Evolutionary conservation across 2,329 filamentous ascomycete genomes (phyloP).

Genomic region (Alternaria atra): DNA sequence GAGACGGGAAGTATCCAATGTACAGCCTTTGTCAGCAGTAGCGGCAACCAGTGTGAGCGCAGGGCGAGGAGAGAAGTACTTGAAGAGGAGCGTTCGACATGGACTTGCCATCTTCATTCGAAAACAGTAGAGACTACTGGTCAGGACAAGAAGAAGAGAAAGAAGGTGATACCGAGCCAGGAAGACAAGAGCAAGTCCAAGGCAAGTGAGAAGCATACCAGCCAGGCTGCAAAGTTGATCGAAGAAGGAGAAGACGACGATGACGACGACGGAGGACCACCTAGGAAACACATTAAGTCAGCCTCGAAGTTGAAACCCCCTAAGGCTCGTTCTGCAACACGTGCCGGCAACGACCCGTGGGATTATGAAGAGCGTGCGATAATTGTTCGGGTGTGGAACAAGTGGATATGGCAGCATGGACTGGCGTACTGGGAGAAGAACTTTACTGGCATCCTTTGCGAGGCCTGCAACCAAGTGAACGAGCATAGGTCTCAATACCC

Average conservation of each 20-base stretch:
- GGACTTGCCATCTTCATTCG: too few relatives aligned
- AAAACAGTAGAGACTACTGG: too few relatives aligned
- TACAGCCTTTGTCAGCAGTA: too few relatives aligned
- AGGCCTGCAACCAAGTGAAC: background rate
- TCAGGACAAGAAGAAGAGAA: too few relatives aligned
- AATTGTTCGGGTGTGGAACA: background rate
- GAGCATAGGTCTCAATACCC: background rate
- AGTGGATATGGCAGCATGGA: background rate
- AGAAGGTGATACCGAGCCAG: too few relatives aligned
- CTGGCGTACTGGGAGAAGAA: background rate
- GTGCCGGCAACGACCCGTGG: background rate
- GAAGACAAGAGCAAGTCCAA: too few relatives aligned
- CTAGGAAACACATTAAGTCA: too few relatives aligned
- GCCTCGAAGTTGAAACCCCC: too few relatives aligned
- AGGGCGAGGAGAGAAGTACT: too few relatives aligned
- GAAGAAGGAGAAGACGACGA: background rate
- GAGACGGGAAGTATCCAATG: too few relatives aligned
- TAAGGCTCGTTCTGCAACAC: background rate
- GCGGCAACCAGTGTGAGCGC: too few relatives aligned
- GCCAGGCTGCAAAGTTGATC: fast-evolving
- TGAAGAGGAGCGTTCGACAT: too few relatives aligned
- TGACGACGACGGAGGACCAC: background rate
- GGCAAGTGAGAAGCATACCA: background rate
- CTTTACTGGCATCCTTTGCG: background rate
- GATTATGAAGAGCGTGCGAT: background rate